Evolutionary conservation across 2,329 filamentous ascomycete genomes (phyloP), one percentile per base, ranked within the genome.

Genomic region (Aspergillus fructus): DNA sequence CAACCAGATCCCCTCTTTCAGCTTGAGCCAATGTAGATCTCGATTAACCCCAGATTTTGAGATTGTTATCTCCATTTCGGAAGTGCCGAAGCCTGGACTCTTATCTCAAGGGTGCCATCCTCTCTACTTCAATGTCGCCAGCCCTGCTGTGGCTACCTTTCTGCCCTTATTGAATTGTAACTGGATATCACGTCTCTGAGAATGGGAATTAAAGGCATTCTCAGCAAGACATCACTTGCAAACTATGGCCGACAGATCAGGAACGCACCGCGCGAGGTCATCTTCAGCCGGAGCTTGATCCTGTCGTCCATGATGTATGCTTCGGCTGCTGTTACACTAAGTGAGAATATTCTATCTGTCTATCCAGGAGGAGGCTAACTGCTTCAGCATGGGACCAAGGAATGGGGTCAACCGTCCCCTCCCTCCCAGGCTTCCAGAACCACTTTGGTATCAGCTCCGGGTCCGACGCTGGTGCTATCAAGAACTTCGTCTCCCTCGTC

Each of bases 311-410:
- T 37, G 34, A 37, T 37, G 34, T 37, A 37, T n/a, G 34, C 34
- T 6, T 37, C 34, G 34, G 34, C 34, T 37, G 34, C 34, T 8
- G 15, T 37, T 7, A 37, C 34, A 8, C 5, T 37, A 15, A 37
- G 34, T 37, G 34, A 37, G 34, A 37, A 5, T 37, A n/a, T 13
- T 13, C 5, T 13, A n/a, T 4, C 13, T 37, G 33, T n/a, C 5
- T n/a, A n/a, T 37, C 12, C 5, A n/a, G 15, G 6, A 4, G 9
- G 2, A 37, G 34, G 6, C 34, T 15, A 37, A 37, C 34, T 15
- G 5, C 5, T n/a, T 3, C 34, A 48, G 45, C 49, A 43, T 52
- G 49, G 49, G 49, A 52, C 23, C 49, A 52, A 23, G 49, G 37
- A 12, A n/a, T 23, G 5, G 15, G 21, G 1, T 42, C 37, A 9